These are phyloP conservation scores for Arthrobotrys iridis DNA, from an alignment of 2,329 filamentous ascomycete species.

Conservation along the genomic window DNA sequence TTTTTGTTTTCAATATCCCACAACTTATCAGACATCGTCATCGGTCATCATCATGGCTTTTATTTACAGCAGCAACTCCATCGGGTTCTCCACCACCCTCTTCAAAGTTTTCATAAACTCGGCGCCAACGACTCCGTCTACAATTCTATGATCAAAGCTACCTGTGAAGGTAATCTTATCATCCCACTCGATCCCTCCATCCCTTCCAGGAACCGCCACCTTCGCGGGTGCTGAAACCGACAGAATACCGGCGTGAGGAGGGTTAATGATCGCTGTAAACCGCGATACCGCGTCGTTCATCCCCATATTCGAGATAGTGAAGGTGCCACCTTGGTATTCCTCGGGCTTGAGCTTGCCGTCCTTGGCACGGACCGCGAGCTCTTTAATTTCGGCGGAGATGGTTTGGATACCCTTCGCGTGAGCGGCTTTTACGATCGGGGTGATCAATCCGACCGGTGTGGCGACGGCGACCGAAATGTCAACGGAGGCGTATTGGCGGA, in stretches of 20 bases:
- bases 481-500: slow-evolving; percentile 91
- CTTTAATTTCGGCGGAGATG: slow-evolving; percentile 91
- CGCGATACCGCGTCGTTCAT: slow-evolving; percentile 97
- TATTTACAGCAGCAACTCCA: slow-evolving; percentile 86
- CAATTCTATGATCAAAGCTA: slow-evolving; percentile 98
- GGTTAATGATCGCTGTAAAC: slow-evolving; percentile 99
- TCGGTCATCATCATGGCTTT: no score
- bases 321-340: slow-evolving; percentile 98
- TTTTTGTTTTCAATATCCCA: no score
- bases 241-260: slow-evolving; percentile 93
- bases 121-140: slow-evolving; percentile 87
- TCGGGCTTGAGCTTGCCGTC: slow-evolving; percentile 99
- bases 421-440: slow-evolving; percentile 91
- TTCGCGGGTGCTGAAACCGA: slow-evolving; percentile 95
- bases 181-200: slow-evolving; percentile 86
- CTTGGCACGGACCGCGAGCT: slow-evolving; percentile 92
- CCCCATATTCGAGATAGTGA: slow-evolving; percentile 99
- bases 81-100: slow-evolving; percentile 96
- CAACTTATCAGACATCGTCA: no score
- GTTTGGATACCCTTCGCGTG: slow-evolving; percentile 84
- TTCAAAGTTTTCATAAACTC: slow-evolving; percentile 98
- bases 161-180: slow-evolving; percentile 95
- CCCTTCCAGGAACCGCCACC: slow-evolving; percentile 89
- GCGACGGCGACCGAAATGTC: slow-evolving; percentile 96
- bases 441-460: slow-evolving; percentile 93